Percentiles rank a stretch among this genome's conserved stretches.
phyloP scores from a whole-genome alignment of 441 rosid genomes.

The Pelargonium fulgidum region DNA sequence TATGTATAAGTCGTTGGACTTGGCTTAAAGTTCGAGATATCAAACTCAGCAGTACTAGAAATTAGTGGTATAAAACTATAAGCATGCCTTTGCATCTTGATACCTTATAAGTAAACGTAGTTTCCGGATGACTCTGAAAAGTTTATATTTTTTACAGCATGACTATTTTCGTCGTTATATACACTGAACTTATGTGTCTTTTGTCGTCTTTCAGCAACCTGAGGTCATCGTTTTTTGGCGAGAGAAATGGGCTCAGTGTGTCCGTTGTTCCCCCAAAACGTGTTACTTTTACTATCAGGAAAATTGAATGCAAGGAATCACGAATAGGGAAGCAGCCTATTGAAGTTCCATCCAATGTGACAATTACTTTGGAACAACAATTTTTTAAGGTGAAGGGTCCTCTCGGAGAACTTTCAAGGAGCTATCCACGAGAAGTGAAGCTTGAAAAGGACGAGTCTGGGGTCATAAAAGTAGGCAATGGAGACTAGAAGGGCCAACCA shows the following conservation, averaged over 20 bases:
- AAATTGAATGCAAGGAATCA: conserved; percentile 77
- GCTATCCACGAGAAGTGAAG: conserved; percentile 73
- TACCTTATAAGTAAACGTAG: background rate
- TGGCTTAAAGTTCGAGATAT: background rate
- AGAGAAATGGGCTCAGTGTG: conserved; percentile 38
- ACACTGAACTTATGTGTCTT: conserved; percentile 10
- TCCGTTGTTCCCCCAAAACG: conserved; percentile 32
- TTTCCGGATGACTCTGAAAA: background rate
- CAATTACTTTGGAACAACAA: conserved; percentile 60
- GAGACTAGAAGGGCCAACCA: conserved; percentile 90
- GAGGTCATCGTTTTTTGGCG: conserved; percentile 61
- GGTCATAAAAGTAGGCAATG: conserved; percentile 47
- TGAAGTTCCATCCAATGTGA: conserved; percentile 66
- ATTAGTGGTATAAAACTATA: background rate
- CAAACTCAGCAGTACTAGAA: background rate
- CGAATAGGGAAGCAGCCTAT: conserved; percentile 86
- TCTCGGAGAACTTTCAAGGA: conserved; percentile 64
- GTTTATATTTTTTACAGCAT: background rate
- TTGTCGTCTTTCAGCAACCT: conserved; percentile 40
- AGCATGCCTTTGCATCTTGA: background rate
- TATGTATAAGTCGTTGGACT: background rate
- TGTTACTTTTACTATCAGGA: conserved; percentile 37
- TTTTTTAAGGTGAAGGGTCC: conserved; percentile 80
- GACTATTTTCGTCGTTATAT: background rate
- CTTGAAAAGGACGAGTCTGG: conserved; percentile 61